Conservation (phyloP, 78 protist species). For the Dictyostelium purpureum region DNA sequence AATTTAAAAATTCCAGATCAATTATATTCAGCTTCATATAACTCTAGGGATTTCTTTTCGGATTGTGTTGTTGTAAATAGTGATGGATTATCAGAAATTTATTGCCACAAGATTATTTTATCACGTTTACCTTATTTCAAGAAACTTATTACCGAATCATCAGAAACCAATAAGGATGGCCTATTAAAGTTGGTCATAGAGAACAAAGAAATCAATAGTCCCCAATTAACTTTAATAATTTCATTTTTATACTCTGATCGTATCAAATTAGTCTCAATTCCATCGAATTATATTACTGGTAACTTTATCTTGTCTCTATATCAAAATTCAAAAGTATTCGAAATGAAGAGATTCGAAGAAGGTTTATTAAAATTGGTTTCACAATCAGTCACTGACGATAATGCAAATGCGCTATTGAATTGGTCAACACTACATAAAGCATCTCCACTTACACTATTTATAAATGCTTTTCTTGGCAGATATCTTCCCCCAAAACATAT, state of each 20-base stretch:
- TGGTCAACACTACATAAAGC: background rate
- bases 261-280: background rate
- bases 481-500: background rate
- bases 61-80: background rate
- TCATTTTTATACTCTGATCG: slow-evolving; percentile 11
- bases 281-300: background rate
- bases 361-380: slow-evolving; percentile 1
- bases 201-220: background rate
- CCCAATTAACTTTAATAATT: background rate
- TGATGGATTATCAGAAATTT: background rate
- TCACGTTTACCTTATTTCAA: background rate
- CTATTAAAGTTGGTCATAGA: no score
- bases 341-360: background rate
- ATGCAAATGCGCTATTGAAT: background rate
- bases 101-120: background rate
- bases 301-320: background rate
- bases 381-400: background rate
- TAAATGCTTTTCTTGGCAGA: background rate
- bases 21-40: background rate
- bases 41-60: background rate
- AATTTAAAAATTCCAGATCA: background rate
- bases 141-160: background rate
- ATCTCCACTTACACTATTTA: background rate
- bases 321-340: background rate
- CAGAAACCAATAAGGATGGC: background rate